A percentile compares a stretch with the other conserved stretches of the same genome.
These are phyloP conservation scores for Penstemon eatonii DNA, from an alignment of 257 asterid species.

Conservation along the genomic window DNA sequence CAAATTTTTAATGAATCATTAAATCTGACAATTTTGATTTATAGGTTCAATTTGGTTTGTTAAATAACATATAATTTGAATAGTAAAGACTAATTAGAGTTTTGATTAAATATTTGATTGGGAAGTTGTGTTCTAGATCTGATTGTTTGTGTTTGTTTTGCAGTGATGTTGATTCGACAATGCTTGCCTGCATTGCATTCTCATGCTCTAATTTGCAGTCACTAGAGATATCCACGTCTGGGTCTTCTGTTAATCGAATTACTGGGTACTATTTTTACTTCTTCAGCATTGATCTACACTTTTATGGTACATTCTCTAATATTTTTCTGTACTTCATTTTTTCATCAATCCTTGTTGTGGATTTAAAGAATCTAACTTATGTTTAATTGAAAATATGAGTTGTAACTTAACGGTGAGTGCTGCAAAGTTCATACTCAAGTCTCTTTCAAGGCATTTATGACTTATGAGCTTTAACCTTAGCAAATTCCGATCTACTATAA, in stretches of 20 bases:
- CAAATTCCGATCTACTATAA: neutral
- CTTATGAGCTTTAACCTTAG: neutral
- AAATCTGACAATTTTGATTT: conserved; percentile 20
- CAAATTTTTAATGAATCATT: neutral
- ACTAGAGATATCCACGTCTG: conserved; percentile 69
- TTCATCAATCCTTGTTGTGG: no score
- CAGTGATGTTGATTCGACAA: conserved; percentile 87
- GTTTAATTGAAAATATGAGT: neutral
- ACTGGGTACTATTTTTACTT: conserved; percentile 60
- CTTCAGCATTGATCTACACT: neutral
- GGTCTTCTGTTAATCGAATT: conserved; percentile 63
- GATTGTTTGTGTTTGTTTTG: conserved; percentile 36
- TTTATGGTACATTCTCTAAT: no score
- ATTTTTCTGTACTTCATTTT: no score
- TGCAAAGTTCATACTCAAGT: neutral
- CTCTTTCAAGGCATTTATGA: neutral
- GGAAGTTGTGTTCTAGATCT: conserved; percentile 23
- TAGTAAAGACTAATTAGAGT: neutral
- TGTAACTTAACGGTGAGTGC: neutral
- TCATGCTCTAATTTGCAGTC: conserved; percentile 85
- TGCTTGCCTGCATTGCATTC: conserved; percentile 93
- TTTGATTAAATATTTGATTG: conserved; percentile 7
- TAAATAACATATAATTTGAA: neutral
- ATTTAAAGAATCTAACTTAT: no score
- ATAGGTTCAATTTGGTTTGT: neutral